Percentiles rank a stretch among this genome's conserved stretches.
Conservation (phyloP, 768 basidiomycete genomes). For the Porpolomopsis calyptriformis region DNA sequence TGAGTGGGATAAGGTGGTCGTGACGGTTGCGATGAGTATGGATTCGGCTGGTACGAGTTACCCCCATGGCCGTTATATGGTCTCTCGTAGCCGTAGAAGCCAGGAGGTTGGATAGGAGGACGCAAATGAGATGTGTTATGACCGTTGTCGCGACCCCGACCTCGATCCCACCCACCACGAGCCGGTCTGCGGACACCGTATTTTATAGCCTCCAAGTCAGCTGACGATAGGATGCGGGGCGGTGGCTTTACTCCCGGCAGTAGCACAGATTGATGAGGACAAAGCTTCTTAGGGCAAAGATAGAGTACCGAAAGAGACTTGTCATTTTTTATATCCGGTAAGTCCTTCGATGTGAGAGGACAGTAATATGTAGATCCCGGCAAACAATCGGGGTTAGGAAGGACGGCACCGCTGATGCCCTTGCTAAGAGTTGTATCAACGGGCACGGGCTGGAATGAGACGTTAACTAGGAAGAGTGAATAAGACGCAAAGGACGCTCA, state of each 20-base stretch:
- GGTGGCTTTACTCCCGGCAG: constrained; percentile 61
- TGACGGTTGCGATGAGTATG: constrained; percentile 18
- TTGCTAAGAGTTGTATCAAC: constrained; percentile 61
- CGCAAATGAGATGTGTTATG: constrained; percentile 41
- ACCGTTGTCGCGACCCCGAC: constrained; percentile 21
- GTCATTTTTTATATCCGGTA: constrained; percentile 80
- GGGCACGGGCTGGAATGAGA: constrained; percentile 47
- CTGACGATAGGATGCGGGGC: constrained; percentile 47
- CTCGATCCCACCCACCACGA: constrained; percentile 36
- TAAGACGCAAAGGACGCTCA: constrained; percentile 26
- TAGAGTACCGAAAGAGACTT: constrained; percentile 79
- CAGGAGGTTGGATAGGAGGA: constrained; percentile 20
- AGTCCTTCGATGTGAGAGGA: constrained; percentile 47
- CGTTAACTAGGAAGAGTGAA: constrained; percentile 9
- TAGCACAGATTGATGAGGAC: constrained; percentile 76
- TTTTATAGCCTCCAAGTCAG: constrained; percentile 64
- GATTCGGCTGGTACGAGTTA: constrained; percentile 24
- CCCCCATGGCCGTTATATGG: constrained; percentile 17
- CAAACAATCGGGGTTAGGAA: constrained; percentile 80
- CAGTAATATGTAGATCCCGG: constrained; percentile 86
- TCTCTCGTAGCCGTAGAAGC: constrained; percentile 22
- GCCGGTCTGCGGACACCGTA: constrained; percentile 41
- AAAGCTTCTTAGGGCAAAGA: constrained; percentile 79
- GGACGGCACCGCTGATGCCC: constrained; percentile 70
- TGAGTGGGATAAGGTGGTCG: constrained; percentile 21